Conservation (phyloP, 495 filamentous ascomycete genomes). For the Pyrenopolyporus hunteri region DNA sequence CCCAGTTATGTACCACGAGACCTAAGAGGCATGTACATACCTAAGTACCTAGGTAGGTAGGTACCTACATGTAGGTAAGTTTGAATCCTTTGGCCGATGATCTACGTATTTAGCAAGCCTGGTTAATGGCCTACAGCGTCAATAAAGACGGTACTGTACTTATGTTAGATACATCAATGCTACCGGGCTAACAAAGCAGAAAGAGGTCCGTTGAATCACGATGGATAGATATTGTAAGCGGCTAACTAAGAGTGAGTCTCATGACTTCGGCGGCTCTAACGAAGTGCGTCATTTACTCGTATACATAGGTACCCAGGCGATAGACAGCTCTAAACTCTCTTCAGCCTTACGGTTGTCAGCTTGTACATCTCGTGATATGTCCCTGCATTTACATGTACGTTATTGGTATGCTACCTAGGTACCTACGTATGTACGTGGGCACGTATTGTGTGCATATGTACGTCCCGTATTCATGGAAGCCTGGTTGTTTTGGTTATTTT, state of each 20-base stretch:
- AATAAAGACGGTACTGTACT: no score
- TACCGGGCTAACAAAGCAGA: no score
- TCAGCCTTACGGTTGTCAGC: constrained; percentile 31
- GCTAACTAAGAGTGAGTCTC: no score
- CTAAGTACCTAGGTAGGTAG: no score
- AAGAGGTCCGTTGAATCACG: no score
- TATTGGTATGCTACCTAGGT: constrained; percentile 15
- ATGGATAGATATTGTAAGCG: no score
- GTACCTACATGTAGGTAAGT: neutral
- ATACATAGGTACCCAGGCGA: neutral
- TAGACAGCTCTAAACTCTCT: neutral
- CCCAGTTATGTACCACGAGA: neutral
- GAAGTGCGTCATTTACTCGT: neutral
- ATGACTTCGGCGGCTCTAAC: neutral
- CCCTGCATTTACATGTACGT: neutral
- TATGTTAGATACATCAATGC: no score
- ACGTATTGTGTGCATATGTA: no score
- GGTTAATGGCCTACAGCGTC: neutral
- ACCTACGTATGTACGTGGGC: neutral
- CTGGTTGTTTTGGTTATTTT: no score
- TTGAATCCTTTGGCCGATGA: constrained; percentile 9
- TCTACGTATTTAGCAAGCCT: neutral
- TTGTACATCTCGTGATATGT: constrained; percentile 5
- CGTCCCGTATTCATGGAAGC: no score
- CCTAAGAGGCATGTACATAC: neutral